Evolutionary conservation across 2,329 filamentous ascomycete species (phyloP).

Genomic region (Venturia aucupariae): DNA sequence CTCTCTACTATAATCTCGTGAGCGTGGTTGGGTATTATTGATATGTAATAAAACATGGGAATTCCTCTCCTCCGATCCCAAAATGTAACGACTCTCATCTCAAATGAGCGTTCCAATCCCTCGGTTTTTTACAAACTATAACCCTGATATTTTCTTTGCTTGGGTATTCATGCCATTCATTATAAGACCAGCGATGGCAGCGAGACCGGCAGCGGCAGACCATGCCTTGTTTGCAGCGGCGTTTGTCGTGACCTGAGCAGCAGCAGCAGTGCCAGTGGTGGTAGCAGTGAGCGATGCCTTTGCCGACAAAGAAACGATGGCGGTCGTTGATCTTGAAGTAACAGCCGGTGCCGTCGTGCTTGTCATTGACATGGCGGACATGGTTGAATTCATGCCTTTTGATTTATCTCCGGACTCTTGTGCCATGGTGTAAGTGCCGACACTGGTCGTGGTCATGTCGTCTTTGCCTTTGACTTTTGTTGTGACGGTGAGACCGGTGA

Average conservation of each 20-base stretch:
- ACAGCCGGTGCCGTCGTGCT: background rate
- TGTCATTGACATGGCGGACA: background rate
- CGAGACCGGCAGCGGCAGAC: constrained; percentile 1
- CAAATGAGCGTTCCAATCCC: background rate
- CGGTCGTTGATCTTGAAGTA: background rate
- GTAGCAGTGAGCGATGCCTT: background rate
- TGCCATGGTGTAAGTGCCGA: background rate
- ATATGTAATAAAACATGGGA: background rate
- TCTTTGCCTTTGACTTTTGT: background rate
- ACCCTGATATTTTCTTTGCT: background rate
- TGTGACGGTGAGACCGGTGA: background rate
- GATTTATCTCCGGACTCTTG: background rate
- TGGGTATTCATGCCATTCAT: background rate
- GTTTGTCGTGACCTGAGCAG: constrained; percentile 10
- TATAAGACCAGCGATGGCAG: constrained; percentile 4
- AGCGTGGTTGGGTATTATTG: no score
- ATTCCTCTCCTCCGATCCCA: background rate
- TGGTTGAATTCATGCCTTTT: background rate
- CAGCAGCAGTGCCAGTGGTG: background rate
- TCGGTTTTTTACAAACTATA: background rate
- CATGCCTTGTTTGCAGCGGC: background rate
- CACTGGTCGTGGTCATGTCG: constrained; percentile 1
- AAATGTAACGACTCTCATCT: background rate
- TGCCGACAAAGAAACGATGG: background rate
- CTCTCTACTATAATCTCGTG: no score